phyloP scores from a whole-genome alignment of 116 monocot genomes.

The Papilionanthe hybrid region DNA sequence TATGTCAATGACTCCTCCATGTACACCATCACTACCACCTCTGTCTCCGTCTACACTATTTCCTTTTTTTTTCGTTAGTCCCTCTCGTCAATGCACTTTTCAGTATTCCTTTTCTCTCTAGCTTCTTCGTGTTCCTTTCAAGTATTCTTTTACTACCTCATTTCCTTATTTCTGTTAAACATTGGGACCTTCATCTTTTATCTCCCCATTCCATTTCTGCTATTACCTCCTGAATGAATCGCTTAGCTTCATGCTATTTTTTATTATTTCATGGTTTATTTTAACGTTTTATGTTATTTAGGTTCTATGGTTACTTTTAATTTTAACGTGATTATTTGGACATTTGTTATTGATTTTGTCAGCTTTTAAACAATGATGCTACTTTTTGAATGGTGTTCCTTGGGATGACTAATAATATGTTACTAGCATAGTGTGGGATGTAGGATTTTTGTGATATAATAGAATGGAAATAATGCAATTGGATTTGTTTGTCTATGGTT shows the following conservation, averaged over 20 bases:
- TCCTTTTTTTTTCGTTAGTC: neutral
- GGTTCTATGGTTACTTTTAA: neutral
- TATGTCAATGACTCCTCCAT: neutral
- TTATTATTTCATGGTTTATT: neutral
- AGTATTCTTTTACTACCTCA: neutral
- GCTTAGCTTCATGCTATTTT: neutral
- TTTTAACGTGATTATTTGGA: neutral
- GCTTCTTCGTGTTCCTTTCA: neutral
- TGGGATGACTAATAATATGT: neutral
- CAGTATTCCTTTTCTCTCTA: neutral
- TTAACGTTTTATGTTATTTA: neutral
- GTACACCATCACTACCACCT: neutral
- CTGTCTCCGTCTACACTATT: neutral
- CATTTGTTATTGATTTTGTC: neutral
- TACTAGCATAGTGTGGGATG: neutral
- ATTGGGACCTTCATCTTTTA: no score
- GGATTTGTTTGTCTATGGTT: neutral
- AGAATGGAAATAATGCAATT: neutral
- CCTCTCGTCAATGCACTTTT: neutral
- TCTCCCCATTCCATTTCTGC: no score
- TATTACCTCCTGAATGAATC: neutral
- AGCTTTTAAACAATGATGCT: neutral
- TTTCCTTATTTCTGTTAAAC: no score
- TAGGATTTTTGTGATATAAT: neutral
- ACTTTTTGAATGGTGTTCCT: neutral